Evolutionary conservation across 1,284 basidiomycete genomes (phyloP), one percentile per base, ranked within the genome.

Genomic region (Entoloma clypeatum): DNA sequence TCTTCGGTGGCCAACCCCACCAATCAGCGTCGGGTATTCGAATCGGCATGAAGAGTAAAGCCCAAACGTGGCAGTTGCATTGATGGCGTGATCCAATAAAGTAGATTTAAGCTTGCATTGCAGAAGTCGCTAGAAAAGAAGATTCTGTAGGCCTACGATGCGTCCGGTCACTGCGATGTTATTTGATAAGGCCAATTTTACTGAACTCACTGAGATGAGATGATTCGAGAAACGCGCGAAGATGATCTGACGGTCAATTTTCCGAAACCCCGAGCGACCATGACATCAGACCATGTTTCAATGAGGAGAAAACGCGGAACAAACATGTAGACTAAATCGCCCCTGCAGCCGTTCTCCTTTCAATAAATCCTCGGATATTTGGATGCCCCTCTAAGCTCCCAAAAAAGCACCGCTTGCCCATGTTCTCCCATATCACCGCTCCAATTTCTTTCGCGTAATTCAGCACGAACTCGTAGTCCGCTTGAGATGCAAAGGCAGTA

Each of bases 381-480:
- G 73, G 67, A 58, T 92, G 90, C 0, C 90, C 90, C 34, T 88
- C 87, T 25, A 79, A 56, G 47, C 76, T 86, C 14, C 86, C 87
- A 66, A 95, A 93, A 68, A 95, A 88, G 63, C 81, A 84, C 44
- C 89, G 74, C 54, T 80, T 81, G 22, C 67, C 54, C 18, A 73
- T 54, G 52, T 77, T 81, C 65, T 87, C 80, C 86, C 86, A 93
- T 35, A 94, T 55, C 17, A 95, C 81, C 27, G 90, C 81, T 41
- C 79, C 81, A 24, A 94, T 66, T 57, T 91, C 78, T 55, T 79
- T 81, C 16, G 92, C 92, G 55, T 96, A 95, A 52, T 85, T 79
- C 31, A 90, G 68, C 6, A 94, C 90, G 50, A 89, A 79, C 47
- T 90, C 84, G 62, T 89, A 96, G 65, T 96, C 92, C 19, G 81